These are phyloP conservation scores for Schwanniomyces etchellsii DNA, from an alignment of 1,139 yeast genomes.

Conservation along the genomic window DNA sequence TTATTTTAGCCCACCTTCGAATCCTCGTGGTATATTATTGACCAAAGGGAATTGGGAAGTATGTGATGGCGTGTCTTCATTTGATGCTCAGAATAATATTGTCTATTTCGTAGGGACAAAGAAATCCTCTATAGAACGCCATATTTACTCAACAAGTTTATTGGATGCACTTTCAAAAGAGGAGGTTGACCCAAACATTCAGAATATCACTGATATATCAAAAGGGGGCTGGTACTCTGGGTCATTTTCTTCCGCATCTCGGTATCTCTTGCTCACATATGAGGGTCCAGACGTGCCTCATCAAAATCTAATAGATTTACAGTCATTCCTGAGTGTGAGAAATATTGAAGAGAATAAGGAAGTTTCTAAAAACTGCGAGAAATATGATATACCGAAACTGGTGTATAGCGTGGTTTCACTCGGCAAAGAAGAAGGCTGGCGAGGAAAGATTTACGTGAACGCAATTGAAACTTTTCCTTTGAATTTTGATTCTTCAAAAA, in stretches of 20 bases:
- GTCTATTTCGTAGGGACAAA: constrained; percentile 46
- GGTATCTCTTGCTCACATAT: constrained; percentile 54
- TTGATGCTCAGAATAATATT: constrained; percentile 35
- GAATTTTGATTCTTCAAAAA: constrained; percentile 44
- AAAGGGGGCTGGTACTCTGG: constrained; percentile 64
- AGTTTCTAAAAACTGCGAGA: constrained; percentile 29
- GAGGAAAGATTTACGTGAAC: constrained; percentile 41
- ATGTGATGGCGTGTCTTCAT: constrained; percentile 41
- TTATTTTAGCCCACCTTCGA: constrained; percentile 48
- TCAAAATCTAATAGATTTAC: constrained; percentile 58
- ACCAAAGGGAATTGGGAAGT: constrained; percentile 55
- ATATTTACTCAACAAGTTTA: constrained; percentile 42
- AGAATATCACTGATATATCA: constrained; percentile 48
- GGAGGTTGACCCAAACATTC: constrained; percentile 24
- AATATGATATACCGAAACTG: constrained; percentile 45
- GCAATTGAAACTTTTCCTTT: constrained; percentile 62
- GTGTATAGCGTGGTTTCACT: constrained; percentile 45
- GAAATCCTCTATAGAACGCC: constrained; percentile 50
- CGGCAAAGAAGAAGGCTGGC: constrained; percentile 34
- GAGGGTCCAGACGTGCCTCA: constrained; percentile 65
- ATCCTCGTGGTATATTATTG: constrained; percentile 34
- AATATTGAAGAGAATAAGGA: constrained; percentile 46
- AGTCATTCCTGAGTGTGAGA: constrained; percentile 22
- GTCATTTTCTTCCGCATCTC: constrained; percentile 63
- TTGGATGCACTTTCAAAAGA: constrained; percentile 18